Base-by-base conservation (phyloP, 148 eudicot genomes). In the Silene conica region DNA sequence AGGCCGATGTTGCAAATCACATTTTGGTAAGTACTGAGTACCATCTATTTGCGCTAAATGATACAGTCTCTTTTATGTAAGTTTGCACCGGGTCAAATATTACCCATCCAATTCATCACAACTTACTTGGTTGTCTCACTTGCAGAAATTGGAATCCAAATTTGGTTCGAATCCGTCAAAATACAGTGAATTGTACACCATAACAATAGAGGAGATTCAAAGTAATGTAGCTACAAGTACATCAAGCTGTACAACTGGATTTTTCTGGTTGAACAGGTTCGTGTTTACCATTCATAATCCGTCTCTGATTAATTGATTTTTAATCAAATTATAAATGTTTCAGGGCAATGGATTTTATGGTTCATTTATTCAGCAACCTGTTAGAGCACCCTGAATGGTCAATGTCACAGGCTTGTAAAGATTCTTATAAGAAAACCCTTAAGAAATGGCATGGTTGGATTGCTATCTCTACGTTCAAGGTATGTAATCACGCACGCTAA, bases 361-460 rank as follows among this genome's bases (percentile, higher is more conserved):
- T 92, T 75, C 86, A 74, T 62, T 57, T 92, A 25, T 90, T 92
- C 69, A 75, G 81, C 62, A 85, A 88, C 82, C 73, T 92, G 59
- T 67, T 90, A 77, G 90, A 87, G 71, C 93, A 88, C 72, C 84
- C 80, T 72, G 97, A 90, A 72, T 90, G 96, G 97, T 72, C 93
- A 25, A 87, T 92, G 93, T 70, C 93, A 68, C 93, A 92, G 74
- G 89, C 85, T 77, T 90, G 97, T 78, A 34, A 85, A 19, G 97
- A 90, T 70, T 85, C 97, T 54, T 92, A 92, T 78, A 77, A 75
- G 76, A 90, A 82, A 83, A 86, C 97, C 46, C 80, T 92, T 68
- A 92, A 92, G 86, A 83, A 90, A 80, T 92, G 89, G 89, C 97
- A 92, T 77, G 96, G 97, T 71, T 92, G 97, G 97, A 78, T 92